Evolutionary conservation across 164 flowering plant genomes (phyloP), one percentile per base, ranked within the genome.

Genomic region (Tetrastigma voinierianum): DNA sequence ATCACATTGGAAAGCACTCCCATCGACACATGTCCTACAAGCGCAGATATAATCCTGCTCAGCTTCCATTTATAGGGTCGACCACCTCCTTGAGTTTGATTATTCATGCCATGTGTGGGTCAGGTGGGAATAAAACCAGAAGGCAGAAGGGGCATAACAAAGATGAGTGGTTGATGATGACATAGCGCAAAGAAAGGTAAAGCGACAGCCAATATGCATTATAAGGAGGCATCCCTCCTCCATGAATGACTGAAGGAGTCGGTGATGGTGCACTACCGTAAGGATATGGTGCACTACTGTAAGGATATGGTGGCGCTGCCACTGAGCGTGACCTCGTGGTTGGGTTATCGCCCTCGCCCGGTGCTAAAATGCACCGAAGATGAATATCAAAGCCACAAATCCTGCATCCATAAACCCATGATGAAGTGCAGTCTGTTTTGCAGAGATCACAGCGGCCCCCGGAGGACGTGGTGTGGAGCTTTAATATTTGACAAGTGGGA

Each of bases 341-440:
- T 0, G 64, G 16, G 6, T 3, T 25, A 10, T 40, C 2, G 5
- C 1, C 45, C 16, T 14, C 25, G 51, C 14, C 48, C 14, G 57
- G 66, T 10, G 53, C 47, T 5, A 47, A 44, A 51, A 64, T 11
- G 12, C 67, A 64, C 45, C 52, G 24, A 51, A 32, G 46, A 17
- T 64, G 67, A 40, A 64, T 32, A 18, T 52, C 47, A 32, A 64
- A 2, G 15, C 16, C 8, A 19, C 57, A 63, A n/a, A 40, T 10
- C 46, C 40, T 24, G 17, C 57, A 64, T 14, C 25, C 17, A n/a
- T 63, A 63, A 9, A 46, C 20, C 66, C 66, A n/a, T n/a, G n/a
- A 63, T 4, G 46, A 49, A 49, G 46, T 46, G 43, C 66, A 63
- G 6, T 14, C 12, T 11, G 16, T 40, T 25, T 25, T 51, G 15